Evolutionary conservation across 768 basidiomycete species (phyloP).

Genomic region (Lyophyllum shimeji): DNA sequence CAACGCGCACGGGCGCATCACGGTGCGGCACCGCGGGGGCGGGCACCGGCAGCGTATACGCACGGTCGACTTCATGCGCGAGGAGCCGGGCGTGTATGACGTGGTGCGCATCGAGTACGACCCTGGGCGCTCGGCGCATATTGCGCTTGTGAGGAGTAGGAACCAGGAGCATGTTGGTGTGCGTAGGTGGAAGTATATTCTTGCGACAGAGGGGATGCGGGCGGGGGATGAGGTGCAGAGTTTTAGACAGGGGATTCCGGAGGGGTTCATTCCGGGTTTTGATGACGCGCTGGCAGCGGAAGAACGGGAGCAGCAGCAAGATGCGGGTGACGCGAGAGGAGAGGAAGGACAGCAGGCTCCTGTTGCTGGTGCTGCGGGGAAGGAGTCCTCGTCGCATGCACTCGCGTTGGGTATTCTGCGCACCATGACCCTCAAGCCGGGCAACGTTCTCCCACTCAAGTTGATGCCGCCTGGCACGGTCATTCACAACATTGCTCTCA

Average conservation of each 20-base stretch:
- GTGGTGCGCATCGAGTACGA: slow-evolving; percentile 97
- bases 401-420: slow-evolving; percentile 86
- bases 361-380: slow-evolving; percentile 15
- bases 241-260: slow-evolving; percentile 80
- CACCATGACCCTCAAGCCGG: slow-evolving; percentile 79
- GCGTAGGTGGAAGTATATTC: slow-evolving; percentile 83
- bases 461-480: slow-evolving; percentile 91
- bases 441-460: slow-evolving; percentile 89
- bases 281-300: slow-evolving; percentile 26
- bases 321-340: slow-evolving; percentile 14
- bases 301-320: too few relatives aligned
- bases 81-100: slow-evolving; percentile 78
- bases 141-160: slow-evolving; percentile 79
- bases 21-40: slow-evolving; percentile 86
- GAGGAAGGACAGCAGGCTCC: slow-evolving; percentile 17
- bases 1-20: slow-evolving; percentile 80
- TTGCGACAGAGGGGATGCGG: slow-evolving; percentile 86
- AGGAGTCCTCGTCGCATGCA: slow-evolving; percentile 45
- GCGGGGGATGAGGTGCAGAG: slow-evolving; percentile 88
- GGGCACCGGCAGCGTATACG: slow-evolving; percentile 89
- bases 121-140: slow-evolving; percentile 91
- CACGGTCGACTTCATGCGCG: slow-evolving; percentile 80
- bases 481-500: slow-evolving; percentile 83
- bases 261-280: slow-evolving; percentile 65
- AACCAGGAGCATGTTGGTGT: slow-evolving; percentile 49